These are phyloP conservation scores for Cryphonectria nitschkei DNA, from an alignment of 2,329 filamentous ascomycete genomes.

Conservation along the genomic window DNA sequence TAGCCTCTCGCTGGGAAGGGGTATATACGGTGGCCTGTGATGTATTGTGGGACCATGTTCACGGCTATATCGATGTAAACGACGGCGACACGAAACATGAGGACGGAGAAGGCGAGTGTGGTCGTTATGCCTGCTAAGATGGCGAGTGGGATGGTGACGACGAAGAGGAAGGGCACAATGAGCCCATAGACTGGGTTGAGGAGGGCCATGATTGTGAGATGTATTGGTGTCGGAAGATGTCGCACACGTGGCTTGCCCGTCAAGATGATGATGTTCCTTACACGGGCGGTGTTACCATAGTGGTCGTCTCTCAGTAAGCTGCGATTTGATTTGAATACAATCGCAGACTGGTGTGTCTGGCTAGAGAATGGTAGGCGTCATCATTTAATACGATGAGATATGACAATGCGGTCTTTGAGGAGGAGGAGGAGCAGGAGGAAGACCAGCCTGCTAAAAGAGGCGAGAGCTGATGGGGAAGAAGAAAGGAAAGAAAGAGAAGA, in stretches of 20 bases:
- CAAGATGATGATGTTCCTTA: conserved; percentile 28
- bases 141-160: conserved; percentile 66
- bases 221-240: conserved; percentile 3
- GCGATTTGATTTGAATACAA: background rate
- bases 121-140: conserved; percentile 67
- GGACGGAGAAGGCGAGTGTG: conserved; percentile 61
- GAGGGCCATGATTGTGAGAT: conserved; percentile 48
- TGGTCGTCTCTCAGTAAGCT: background rate
- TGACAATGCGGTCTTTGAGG: background rate
- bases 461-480: background rate
- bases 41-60: conserved; percentile 59
- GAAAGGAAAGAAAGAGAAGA: background rate
- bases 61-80: conserved; percentile 67
- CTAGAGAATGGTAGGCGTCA: background rate
- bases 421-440: background rate
- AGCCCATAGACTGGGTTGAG: conserved; percentile 60
- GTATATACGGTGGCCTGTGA: conserved; percentile 47
- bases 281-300: conserved; percentile 28
- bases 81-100: conserved; percentile 62
- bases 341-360: conserved; percentile 4
- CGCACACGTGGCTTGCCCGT: conserved; percentile 4
- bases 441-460: background rate
- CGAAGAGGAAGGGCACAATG: conserved; percentile 63
- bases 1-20: conserved; percentile 25
- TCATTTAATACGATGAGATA: background rate